phyloP scores from a whole-genome alignment of 805 yeast species.

The Yarrowia porcina region DNA sequence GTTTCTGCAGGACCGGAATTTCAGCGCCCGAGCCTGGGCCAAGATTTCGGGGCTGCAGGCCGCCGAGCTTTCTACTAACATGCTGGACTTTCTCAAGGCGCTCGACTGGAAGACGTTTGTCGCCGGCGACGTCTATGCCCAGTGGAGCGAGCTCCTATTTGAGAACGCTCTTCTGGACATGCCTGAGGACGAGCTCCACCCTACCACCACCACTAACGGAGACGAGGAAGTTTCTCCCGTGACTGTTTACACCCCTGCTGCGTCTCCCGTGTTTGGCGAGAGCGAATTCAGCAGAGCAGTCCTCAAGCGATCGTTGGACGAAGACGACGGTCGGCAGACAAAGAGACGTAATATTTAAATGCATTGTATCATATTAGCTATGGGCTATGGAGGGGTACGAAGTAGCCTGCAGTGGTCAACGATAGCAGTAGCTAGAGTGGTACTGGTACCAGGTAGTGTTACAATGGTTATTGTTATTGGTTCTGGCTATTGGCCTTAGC shows the following conservation, averaged over 20 bases:
- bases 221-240: conserved; percentile 12
- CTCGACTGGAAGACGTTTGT: conserved; percentile 59
- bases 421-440: no score
- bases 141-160: conserved; percentile 39
- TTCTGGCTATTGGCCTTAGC: neutral
- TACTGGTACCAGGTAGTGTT: neutral
- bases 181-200: conserved; percentile 2
- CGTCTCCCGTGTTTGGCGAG: conserved; percentile 24
- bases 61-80: conserved; percentile 51
- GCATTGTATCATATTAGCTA: conserved; percentile 24
- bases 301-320: conserved; percentile 15
- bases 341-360: conserved; percentile 25
- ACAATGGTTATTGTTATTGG: no score
- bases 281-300: conserved; percentile 5
- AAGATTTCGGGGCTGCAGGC: conserved; percentile 64
- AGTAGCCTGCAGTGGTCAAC: no score
- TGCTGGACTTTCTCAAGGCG: conserved; percentile 49
- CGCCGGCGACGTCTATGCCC: conserved; percentile 47
- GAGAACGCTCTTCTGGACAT: conserved; percentile 21
- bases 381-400: no score
- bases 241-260: conserved; percentile 24
- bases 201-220: neutral
- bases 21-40: conserved; percentile 67
- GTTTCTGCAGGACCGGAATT: conserved; percentile 69
- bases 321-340: neutral